A percentile compares a stretch with the other conserved stretches of the same genome.
phyloP scores from a whole-genome alignment of 768 basidiomycete species.

The Mrakia frigida region DNA sequence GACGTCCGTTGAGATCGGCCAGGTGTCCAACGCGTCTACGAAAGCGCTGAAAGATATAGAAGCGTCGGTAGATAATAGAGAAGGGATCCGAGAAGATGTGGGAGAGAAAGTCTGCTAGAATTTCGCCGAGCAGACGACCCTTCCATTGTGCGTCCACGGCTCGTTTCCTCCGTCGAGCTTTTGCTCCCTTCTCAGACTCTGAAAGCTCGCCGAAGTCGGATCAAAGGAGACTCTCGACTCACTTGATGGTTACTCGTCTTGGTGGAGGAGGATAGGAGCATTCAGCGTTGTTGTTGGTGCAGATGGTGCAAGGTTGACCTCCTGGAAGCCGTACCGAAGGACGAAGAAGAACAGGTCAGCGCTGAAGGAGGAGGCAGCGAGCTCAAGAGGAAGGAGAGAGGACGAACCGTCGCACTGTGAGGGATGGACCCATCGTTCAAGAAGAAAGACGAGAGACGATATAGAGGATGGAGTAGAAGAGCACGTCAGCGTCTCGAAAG shows the following conservation, averaged over 20 bases:
- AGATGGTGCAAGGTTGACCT: not conserved
- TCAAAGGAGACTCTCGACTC: not conserved
- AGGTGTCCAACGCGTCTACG: not conserved
- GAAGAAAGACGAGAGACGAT: not conserved
- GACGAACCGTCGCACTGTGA: slow-evolving; percentile 11
- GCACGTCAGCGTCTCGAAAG: not conserved
- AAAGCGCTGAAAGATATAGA: too few species aligned
- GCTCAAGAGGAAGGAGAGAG: not conserved
- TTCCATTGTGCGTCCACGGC: too few species aligned
- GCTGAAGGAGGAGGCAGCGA: not conserved
- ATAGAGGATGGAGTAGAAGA: not conserved
- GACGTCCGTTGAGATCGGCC: too few species aligned
- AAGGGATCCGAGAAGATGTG: too few species aligned
- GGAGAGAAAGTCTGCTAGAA: too few species aligned
- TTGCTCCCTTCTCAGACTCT: not conserved
- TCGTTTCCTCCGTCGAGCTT: too few species aligned
- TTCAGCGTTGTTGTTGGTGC: not conserved
- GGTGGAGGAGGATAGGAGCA: slow-evolving; percentile 15
- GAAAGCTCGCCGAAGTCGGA: not conserved
- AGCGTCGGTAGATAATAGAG: too few species aligned
- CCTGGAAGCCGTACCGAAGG: not conserved
- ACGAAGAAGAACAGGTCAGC: not conserved
- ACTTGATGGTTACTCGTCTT: slow-evolving; percentile 14
- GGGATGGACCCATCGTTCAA: too few species aligned
- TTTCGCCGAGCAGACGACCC: too few species aligned